A percentile compares a stretch with the other conserved stretches of the same genome.
These are phyloP conservation scores for Ophiostoma novo-ulmi DNA, from an alignment of 2,329 filamentous ascomycete species.

Conservation along the genomic window DNA sequence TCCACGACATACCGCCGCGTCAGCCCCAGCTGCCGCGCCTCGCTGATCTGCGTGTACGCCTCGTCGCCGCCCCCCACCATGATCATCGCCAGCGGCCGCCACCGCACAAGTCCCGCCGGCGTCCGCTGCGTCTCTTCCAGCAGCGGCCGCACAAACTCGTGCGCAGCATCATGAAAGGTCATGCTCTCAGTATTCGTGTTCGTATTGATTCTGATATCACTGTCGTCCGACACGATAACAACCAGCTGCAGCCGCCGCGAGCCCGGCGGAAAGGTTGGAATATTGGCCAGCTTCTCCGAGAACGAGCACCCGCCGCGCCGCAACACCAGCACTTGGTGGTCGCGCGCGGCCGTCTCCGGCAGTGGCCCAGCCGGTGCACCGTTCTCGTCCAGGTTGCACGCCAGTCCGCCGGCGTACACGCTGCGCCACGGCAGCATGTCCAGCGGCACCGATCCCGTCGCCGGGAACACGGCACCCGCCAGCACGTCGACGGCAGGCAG, in stretches of 20 bases:
- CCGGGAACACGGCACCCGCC: conserved; percentile 33
- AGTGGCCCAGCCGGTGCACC: conserved; percentile 37
- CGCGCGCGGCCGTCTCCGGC: conserved; percentile 46
- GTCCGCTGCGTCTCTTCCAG: conserved; percentile 71
- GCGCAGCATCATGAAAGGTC: conserved; percentile 33
- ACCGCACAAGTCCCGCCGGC: conserved; percentile 61
- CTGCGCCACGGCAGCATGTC: conserved; percentile 59
- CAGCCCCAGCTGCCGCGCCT: conserved; percentile 65
- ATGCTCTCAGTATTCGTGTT: conserved; percentile 25
- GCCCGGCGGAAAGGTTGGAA: conserved; percentile 68
- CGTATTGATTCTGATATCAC: conserved; percentile 31
- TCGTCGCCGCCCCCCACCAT: conserved; percentile 70
- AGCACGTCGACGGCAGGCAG: conserved; percentile 41
- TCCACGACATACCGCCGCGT: conserved; percentile 73
- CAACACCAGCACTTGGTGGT: conserved; percentile 75
- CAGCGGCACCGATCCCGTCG: conserved; percentile 35
- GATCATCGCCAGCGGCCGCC: conserved; percentile 72
- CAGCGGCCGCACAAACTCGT: conserved; percentile 52
- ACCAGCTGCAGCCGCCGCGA: conserved; percentile 67
- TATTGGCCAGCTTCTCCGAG: conserved; percentile 72
- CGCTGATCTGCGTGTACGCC: conserved; percentile 58
- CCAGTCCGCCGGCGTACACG: conserved; percentile 65
- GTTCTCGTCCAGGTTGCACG: conserved; percentile 46
- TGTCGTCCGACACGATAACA: conserved; percentile 64
- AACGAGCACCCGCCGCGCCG: conserved; percentile 81